Evolutionary conservation across 352 stramenopile species (phyloP), one percentile per base, ranked within the genome.

Genomic region (Phytophthora boehmeriae): DNA sequence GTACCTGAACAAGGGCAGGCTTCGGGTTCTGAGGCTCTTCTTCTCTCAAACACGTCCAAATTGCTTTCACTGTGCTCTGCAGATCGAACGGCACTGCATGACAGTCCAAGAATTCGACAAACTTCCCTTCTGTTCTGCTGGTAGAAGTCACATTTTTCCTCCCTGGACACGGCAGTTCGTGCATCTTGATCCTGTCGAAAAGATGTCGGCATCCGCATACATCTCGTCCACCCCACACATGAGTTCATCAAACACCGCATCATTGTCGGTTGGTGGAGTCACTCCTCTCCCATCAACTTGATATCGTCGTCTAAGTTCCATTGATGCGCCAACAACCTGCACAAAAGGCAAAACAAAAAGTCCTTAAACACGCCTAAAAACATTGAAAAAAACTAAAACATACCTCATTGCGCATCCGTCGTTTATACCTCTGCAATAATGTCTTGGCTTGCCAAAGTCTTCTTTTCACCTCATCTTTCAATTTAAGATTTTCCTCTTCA

Each of bases 61-160:
- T 43, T 1, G 43, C 55, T 6, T n/a, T 65, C 20, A 46, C 54
- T 5, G 61, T 69, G 3, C 50, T 44, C 17, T 56, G 54, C n/a
- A 69, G 22, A 4, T 22, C 16, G 22, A 69, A 69, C 10, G 61
- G 61, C 23, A 69, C 54, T 1, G 54, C 47, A 35, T 69, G 57
- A 8, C 52, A 65, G n/a, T 69, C 54, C 48, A 65, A 39, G 16
- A 64, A 23, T 13, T 69, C 61, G 5, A 69, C 61, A 20, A 69
- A 69, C 6, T 65, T 69, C 27, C 61, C 61, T 27, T 69, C 47
- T 8, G 61, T 47, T 38, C 30, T 51, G 10, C 46, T 59, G 6
- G 13, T 56, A 1, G 54, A 27, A 3, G 61, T 59, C 13, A 36
- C 54, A 52, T 54, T 69, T 43, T 27, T 69, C 22, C 61, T 54